phyloP scores from a whole-genome alignment of 495 filamentous ascomycete genomes.

The Aspergillus saccharolyticus region DNA sequence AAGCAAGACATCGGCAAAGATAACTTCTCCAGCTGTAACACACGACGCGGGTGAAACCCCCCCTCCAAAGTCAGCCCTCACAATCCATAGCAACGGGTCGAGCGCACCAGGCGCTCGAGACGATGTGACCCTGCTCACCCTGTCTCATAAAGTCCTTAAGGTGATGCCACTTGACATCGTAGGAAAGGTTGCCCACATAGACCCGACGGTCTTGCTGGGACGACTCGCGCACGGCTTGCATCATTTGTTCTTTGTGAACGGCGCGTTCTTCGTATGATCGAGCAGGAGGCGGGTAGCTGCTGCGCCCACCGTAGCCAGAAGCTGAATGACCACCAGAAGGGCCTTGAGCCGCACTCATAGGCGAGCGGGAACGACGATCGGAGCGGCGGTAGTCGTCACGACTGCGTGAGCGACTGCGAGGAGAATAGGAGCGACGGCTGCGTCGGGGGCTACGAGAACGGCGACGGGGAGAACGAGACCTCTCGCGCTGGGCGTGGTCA shows the following conservation, averaged over 20 bases:
- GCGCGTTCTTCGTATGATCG: conserved; percentile 79
- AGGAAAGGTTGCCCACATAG: conserved; percentile 97
- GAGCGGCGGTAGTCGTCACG: conserved; percentile 81
- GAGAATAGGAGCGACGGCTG: conserved; percentile 82
- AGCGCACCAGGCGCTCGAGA: conserved; percentile 20
- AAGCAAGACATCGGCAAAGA: conserved; percentile 98
- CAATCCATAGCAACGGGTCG: conserved; percentile 16
- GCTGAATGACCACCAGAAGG: conserved; percentile 61
- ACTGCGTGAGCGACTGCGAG: conserved; percentile 87
- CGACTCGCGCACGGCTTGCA: conserved; percentile 84
- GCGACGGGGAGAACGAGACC: conserved; percentile 88
- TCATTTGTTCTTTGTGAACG: conserved; percentile 87
- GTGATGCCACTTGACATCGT: conserved; percentile 99
- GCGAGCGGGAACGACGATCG: conserved; percentile 77
- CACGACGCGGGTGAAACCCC: conserved; percentile 21
- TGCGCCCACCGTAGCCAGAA: conserved; percentile 53
- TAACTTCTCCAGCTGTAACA: conserved; percentile 87
- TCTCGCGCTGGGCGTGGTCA: conserved; percentile 72
- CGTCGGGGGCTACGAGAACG: conserved; percentile 74
- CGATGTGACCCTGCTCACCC: conserved; percentile 60
- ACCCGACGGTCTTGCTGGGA: conserved; percentile 98
- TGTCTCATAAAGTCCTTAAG: conserved; percentile 99
- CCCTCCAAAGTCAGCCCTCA: conserved; percentile 29
- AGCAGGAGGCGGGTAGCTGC: conserved; percentile 57
- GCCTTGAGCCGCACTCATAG: conserved; percentile 72